Conservation (phyloP, 208 protist genomes). For the Trypanosomatidae sp. region DNA sequence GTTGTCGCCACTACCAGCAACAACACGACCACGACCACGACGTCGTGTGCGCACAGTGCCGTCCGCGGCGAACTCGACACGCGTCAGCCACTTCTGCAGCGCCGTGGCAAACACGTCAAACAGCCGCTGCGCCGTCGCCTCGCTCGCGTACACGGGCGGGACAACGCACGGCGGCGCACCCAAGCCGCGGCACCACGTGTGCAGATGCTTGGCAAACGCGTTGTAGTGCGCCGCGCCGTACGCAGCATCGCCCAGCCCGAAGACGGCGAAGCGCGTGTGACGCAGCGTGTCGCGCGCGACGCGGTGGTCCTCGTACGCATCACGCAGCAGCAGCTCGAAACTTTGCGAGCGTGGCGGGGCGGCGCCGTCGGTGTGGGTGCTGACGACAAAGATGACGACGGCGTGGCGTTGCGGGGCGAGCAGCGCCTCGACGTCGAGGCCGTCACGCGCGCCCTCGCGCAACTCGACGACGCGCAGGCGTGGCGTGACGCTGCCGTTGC, state of each 20-base stretch:
- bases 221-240: conserved; percentile 76
- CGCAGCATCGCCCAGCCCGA: conserved; percentile 78
- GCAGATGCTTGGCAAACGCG: conserved; percentile 55
- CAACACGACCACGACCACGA: not conserved
- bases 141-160: conserved; percentile 67
- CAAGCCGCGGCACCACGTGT: conserved; percentile 53
- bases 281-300: conserved; percentile 42
- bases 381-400: conserved; percentile 56
- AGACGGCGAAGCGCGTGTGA: conserved; percentile 59
- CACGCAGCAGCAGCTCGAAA: conserved; percentile 61
- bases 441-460: conserved; percentile 8
- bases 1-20: not conserved
- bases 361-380: conserved; percentile 65
- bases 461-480: conserved; percentile 1
- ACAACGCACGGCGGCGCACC: conserved; percentile 53
- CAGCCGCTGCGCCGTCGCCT: conserved; percentile 25
- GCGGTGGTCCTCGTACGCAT: conserved; percentile 73
- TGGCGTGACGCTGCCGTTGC: not conserved
- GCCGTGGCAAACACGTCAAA: conserved; percentile 43
- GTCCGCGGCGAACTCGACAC: conserved; percentile 26
- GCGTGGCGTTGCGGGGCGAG: conserved; percentile 22
- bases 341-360: conserved; percentile 39
- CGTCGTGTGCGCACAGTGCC: conserved; percentile 8
- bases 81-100: conserved; percentile 47
- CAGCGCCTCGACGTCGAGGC: conserved; percentile 30